phyloP scores from a whole-genome alignment of 2,329 filamentous ascomycete species.

The Sphaerulina vaccinii region DNA sequence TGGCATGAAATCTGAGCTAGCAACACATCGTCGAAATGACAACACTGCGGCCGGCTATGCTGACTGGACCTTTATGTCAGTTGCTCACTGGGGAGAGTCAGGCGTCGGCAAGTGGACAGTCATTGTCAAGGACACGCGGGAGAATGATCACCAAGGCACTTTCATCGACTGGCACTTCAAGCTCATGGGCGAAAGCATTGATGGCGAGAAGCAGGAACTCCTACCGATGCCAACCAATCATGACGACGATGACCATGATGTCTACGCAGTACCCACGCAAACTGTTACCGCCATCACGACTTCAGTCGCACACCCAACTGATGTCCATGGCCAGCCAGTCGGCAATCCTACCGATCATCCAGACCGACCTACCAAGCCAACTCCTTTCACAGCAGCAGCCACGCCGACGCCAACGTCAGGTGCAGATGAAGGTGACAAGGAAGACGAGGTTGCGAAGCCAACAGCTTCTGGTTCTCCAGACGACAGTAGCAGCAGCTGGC shows the following conservation, averaged over 20 bases:
- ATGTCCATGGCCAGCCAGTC: constrained; percentile 43
- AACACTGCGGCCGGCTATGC: constrained; percentile 67
- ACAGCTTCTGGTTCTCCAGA: constrained; percentile 37
- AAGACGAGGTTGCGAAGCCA: constrained; percentile 18
- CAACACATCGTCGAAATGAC: constrained; percentile 71
- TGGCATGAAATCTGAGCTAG: constrained; percentile 79
- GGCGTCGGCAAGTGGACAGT: constrained; percentile 89
- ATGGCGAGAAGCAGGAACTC: constrained; percentile 67
- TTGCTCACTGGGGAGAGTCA: constrained; percentile 91
- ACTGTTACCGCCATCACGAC: constrained; percentile 62
- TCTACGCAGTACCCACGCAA: constrained; percentile 55
- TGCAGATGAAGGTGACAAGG: constrained; percentile 31
- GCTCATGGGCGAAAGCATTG: constrained; percentile 86
- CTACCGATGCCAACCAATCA: constrained; percentile 79
- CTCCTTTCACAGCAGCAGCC: constrained; percentile 25
- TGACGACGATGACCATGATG: constrained; percentile 82
- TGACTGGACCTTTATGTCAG: constrained; percentile 99
- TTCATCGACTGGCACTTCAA: constrained; percentile 93
- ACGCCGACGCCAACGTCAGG: constrained; percentile 39
- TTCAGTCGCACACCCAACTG: constrained; percentile 46
- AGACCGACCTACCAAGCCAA: constrained; percentile 57
- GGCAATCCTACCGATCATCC: constrained; percentile 49
- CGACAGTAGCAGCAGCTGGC: constrained; percentile 56
- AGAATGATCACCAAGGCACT: constrained; percentile 72
- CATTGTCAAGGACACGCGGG: constrained; percentile 77